These are phyloP conservation scores for Coprinopsis sp. DNA, from an alignment of 768 basidiomycete species.

Conservation along the genomic window DNA sequence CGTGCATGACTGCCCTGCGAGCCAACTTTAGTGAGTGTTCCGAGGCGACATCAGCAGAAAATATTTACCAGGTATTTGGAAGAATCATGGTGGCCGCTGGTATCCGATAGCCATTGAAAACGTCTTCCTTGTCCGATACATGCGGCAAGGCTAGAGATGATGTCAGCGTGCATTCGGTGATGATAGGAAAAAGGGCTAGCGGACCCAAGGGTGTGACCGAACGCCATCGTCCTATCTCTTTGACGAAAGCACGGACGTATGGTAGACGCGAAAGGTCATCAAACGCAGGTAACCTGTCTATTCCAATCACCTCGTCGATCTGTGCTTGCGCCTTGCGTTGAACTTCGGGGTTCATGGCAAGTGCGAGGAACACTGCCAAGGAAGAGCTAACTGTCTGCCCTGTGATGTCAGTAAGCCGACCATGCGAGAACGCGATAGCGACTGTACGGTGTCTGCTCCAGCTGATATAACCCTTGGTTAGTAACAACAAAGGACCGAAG, in stretches of 20 bases:
- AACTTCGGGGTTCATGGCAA: conserved; percentile 31
- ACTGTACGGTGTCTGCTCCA: conserved; percentile 23
- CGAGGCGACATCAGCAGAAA: too few relatives aligned
- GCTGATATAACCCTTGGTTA: conserved; percentile 9
- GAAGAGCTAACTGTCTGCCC: conserved; percentile 29
- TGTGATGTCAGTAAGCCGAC: not conserved
- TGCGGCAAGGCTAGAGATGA: not conserved
- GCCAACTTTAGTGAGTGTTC: not conserved
- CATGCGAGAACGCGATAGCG: too few relatives aligned
- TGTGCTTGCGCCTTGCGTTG: conserved; percentile 33
- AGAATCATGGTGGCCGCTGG: conserved; percentile 31
- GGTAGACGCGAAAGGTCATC: conserved; percentile 28
- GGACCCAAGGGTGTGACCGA: too few relatives aligned
- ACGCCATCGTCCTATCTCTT: conserved; percentile 33
- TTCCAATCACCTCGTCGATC: conserved; percentile 31
- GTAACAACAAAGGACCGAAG: not conserved
- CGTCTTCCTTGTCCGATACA: conserved; percentile 1
- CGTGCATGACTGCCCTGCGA: conserved; percentile 22
- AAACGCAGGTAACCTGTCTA: conserved; percentile 29
- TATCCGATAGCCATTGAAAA: conserved; percentile 24
- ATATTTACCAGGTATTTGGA: conserved; percentile 23
- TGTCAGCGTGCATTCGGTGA: too few relatives aligned
- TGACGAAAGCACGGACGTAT: conserved; percentile 30
- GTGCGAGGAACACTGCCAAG: conserved; percentile 30
- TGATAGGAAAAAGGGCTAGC: conserved; percentile 5